phyloP scores from a whole-genome alignment of 1,139 yeast species.

The Blastobotrys petasosporus region DNA sequence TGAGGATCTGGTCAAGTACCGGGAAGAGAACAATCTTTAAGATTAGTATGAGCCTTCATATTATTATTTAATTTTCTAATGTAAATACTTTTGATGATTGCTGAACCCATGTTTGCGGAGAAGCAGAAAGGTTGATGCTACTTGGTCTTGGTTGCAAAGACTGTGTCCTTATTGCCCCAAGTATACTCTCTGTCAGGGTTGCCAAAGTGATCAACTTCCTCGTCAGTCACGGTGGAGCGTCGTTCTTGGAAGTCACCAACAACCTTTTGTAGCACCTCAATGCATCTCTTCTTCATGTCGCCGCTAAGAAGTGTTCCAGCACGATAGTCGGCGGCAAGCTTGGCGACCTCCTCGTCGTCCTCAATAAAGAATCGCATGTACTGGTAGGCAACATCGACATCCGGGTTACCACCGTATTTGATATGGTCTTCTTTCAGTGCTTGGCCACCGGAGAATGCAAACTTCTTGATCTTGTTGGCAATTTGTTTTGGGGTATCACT shows the following conservation, averaged over 20 bases:
- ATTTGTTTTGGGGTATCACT: constrained; percentile 90
- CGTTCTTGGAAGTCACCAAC: constrained; percentile 76
- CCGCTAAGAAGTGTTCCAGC: constrained; percentile 84
- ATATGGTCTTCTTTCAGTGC: constrained; percentile 87
- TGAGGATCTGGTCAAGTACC: constrained; percentile 61
- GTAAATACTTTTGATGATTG: too few relatives aligned
- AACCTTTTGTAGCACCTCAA: constrained; percentile 69
- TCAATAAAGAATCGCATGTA: constrained; percentile 83
- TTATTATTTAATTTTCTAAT: too few relatives aligned
- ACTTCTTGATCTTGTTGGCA: constrained; percentile 90
- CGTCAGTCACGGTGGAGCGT: constrained; percentile 62
- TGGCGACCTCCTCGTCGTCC: constrained; percentile 73
- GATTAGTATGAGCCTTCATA: too few relatives aligned
- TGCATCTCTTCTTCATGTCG: constrained; percentile 87
- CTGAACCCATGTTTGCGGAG: too few relatives aligned
- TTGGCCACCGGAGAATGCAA: constrained; percentile 95
- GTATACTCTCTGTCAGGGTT: constrained; percentile 69
- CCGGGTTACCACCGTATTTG: constrained; percentile 85
- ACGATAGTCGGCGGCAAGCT: constrained; percentile 60
- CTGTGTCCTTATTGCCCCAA: constrained; percentile 53
- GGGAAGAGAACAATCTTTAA: constrained; percentile 1
- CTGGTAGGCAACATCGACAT: constrained; percentile 92
- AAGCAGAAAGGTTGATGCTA: too few relatives aligned
- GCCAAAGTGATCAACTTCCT: constrained; percentile 67
- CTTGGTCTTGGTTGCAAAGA: too few relatives aligned